Conservation (phyloP, 2,329 filamentous ascomycete genomes). For the Ophiosphaerella korrae region DNA sequence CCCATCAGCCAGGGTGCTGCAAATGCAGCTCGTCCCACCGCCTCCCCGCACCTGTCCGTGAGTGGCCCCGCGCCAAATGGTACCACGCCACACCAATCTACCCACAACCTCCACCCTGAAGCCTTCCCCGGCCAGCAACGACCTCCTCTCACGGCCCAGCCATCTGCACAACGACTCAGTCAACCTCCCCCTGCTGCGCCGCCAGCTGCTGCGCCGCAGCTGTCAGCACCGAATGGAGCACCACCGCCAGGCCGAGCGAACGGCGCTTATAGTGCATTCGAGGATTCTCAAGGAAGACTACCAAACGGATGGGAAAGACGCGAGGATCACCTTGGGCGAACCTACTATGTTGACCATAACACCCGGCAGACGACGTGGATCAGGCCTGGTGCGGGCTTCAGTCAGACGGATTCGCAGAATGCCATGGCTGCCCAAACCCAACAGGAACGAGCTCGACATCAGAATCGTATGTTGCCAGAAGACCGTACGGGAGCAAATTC, state of each 20-base stretch:
- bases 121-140: constrained; percentile 43
- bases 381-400: constrained; percentile 79
- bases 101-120: constrained; percentile 44
- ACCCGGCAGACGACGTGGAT: constrained; percentile 97
- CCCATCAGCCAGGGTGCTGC: constrained; percentile 64
- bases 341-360: constrained; percentile 98
- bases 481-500: constrained; percentile 94
- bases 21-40: constrained; percentile 46
- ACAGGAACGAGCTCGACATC: constrained; percentile 88
- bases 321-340: constrained; percentile 91
- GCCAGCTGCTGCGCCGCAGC: constrained; percentile 52
- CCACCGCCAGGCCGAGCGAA: constrained; percentile 49
- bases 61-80: constrained; percentile 43
- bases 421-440: constrained; percentile 90
- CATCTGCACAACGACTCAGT: constrained; percentile 33
- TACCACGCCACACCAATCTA: constrained; percentile 48
- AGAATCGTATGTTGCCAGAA: constrained; percentile 93
- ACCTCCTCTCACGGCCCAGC: constrained; percentile 27
- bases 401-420: constrained; percentile 74
- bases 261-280: constrained; percentile 79
- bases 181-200: constrained; percentile 38
- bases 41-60: constrained; percentile 44
- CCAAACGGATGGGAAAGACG: constrained; percentile 95
- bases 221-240: constrained; percentile 35
- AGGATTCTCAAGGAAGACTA: constrained; percentile 91